Percentiles rank a stretch among this genome's conserved stretches.
phyloP scores from a whole-genome alignment of 2,329 filamentous ascomycete species.

The Lachnum nothofagi region DNA sequence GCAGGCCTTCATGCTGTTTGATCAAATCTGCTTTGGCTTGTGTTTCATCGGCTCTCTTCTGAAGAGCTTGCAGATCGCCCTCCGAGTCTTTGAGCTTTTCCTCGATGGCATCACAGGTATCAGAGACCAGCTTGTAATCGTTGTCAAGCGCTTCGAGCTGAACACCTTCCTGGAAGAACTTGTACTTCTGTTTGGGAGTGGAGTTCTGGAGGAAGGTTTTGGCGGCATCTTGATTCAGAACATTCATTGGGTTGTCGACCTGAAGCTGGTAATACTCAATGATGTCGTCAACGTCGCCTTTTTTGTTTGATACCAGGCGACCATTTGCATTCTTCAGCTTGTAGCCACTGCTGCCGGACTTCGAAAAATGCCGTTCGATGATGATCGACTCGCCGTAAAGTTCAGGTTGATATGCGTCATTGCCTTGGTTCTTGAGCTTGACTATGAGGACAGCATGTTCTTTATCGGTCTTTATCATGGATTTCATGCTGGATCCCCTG shows the following conservation, averaged over 20 bases:
- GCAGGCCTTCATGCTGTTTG: constrained; percentile 61
- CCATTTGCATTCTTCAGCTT: constrained; percentile 73
- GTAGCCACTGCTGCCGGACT: constrained; percentile 70
- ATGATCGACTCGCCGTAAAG: constrained; percentile 79
- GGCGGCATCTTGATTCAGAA: constrained; percentile 91
- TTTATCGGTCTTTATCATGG: constrained; percentile 82
- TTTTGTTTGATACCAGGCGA: constrained; percentile 73
- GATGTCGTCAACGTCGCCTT: constrained; percentile 83
- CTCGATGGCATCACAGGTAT: constrained; percentile 69
- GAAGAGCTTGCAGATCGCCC: constrained; percentile 59
- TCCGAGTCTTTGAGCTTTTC: constrained; percentile 56
- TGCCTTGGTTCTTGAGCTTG: constrained; percentile 83
- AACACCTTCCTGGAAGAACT: constrained; percentile 91
- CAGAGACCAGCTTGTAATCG: constrained; percentile 80
- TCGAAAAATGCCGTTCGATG: constrained; percentile 85
- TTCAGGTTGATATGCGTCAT: constrained; percentile 76
- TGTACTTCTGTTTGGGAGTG: constrained; percentile 80
- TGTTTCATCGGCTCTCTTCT: constrained; percentile 55
- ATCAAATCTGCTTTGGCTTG: constrained; percentile 60
- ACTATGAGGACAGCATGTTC: constrained; percentile 74
- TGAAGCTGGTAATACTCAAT: constrained; percentile 89
- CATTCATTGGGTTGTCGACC: constrained; percentile 94
- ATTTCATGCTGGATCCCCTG: constrained; percentile 81
- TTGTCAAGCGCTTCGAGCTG: constrained; percentile 87
- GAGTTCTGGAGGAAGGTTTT: constrained; percentile 88